Evolutionary conservation across 2,329 filamentous ascomycete genomes (phyloP).

Genomic region (Coniella lustricola): DNA sequence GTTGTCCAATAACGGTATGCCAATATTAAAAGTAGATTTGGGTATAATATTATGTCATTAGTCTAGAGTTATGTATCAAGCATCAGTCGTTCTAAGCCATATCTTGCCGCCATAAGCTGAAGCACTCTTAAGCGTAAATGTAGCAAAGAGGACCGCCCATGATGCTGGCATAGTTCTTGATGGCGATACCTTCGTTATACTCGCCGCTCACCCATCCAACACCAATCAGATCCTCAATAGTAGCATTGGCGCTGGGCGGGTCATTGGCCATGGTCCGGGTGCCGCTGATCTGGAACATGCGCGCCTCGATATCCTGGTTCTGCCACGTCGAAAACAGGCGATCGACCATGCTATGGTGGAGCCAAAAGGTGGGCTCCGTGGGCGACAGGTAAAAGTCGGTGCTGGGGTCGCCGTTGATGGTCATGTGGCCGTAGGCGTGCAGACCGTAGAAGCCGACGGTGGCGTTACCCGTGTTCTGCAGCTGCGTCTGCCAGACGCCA

Average conservation of each 20-base stretch:
- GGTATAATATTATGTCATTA: too few relatives aligned
- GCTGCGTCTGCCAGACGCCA: conserved; percentile 3
- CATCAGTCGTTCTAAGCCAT: too few relatives aligned
- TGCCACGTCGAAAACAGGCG: conserved; percentile 22
- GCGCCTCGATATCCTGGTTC: conserved; percentile 16
- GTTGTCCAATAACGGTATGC: too few relatives aligned
- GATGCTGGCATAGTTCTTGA: conserved; percentile 33
- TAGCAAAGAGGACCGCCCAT: conserved; percentile 35
- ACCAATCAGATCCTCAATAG: conserved; percentile 31
- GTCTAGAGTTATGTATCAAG: too few relatives aligned
- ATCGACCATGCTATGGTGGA: conserved; percentile 19
- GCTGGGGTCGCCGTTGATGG: conserved; percentile 23
- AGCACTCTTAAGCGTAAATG: conserved; percentile 33
- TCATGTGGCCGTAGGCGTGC: conserved; percentile 30
- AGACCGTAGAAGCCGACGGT: conserved; percentile 12
- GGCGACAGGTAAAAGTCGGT: conserved; percentile 17
- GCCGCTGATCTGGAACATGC: conserved; percentile 26
- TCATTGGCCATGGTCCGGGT: conserved; percentile 36
- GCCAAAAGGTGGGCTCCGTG: conserved; percentile 20
- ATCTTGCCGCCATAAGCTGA: too few relatives aligned
- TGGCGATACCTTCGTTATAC: conserved; percentile 23
- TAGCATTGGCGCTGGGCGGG: conserved; percentile 34
- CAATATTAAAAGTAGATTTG: too few relatives aligned
- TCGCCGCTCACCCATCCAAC: conserved; percentile 28
- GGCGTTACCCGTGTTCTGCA: neutral